Conservation (phyloP, 352 stramenopile genomes). For the Globisporangium acanthophoron region DNA sequence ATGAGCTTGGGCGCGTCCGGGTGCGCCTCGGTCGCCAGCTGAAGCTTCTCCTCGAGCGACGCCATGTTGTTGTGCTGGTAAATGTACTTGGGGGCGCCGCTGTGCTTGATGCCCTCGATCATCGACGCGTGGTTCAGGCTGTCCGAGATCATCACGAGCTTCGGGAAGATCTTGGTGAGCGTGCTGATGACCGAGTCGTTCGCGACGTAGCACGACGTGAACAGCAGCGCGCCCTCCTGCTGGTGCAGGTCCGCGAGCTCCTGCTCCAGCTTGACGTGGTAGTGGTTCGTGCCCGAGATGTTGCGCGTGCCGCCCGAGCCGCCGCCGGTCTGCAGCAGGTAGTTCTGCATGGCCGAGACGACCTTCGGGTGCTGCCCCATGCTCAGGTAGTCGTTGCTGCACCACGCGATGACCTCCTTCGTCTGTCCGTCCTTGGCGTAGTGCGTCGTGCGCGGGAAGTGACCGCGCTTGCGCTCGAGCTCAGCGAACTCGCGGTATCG, state of each 20-base stretch:
- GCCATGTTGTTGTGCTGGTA: constrained; percentile 86
- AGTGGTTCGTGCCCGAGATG: constrained; percentile 90
- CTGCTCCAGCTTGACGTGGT: constrained; percentile 83
- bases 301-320: constrained; percentile 86
- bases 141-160: constrained; percentile 88
- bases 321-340: constrained; percentile 70
- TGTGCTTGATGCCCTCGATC: constrained; percentile 84
- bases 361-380: constrained; percentile 90
- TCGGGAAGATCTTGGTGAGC: constrained; percentile 88
- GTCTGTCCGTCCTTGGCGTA: constrained; percentile 57
- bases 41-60: constrained; percentile 76
- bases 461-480: constrained; percentile 80
- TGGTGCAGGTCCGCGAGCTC: constrained; percentile 86
- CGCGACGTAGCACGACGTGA: constrained; percentile 88
- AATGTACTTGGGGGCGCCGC: constrained; percentile 69
- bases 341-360: constrained; percentile 78
- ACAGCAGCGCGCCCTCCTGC: constrained; percentile 78
- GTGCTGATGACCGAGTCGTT: constrained; percentile 89
- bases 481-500: constrained; percentile 87
- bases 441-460: constrained; percentile 78
- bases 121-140: constrained; percentile 89
- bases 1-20: constrained; percentile 78
- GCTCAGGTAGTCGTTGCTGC: constrained; percentile 88
- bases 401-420: constrained; percentile 88
- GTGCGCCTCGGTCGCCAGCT: constrained; percentile 38